Evolutionary conservation across 2,329 filamentous ascomycete species (phyloP).

Genomic region (Ascochyta fabae): DNA sequence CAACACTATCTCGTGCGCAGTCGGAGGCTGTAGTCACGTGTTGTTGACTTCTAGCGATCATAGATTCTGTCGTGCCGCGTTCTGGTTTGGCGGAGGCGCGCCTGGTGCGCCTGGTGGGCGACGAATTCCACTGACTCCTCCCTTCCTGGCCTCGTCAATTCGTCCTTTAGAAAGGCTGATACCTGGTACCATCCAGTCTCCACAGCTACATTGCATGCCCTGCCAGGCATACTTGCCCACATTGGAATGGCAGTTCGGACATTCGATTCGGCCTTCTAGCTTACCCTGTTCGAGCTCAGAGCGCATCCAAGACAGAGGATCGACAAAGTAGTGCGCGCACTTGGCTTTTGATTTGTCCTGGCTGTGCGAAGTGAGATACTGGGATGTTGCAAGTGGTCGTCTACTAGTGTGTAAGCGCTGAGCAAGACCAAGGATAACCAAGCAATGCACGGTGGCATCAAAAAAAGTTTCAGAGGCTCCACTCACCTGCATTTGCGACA

Average conservation of each 20-base stretch:
- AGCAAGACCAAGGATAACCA: conserved; percentile 16
- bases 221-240: conserved; percentile 97
- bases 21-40: not conserved
- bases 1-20: not conserved
- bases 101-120: conserved; percentile 39
- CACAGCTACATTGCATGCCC: conserved; percentile 90
- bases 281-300: conserved; percentile 80
- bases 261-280: conserved; percentile 83
- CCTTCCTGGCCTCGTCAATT: conserved; percentile 71
- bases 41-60: not conserved
- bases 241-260: conserved; percentile 83
- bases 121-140: conserved; percentile 38
- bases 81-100: conserved; percentile 1
- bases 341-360: conserved; percentile 22
- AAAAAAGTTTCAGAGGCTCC: conserved; percentile 13
- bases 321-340: conserved; percentile 89
- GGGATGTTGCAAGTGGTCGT: conserved; percentile 66
- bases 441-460: conserved; percentile 13
- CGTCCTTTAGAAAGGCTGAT: conserved; percentile 84
- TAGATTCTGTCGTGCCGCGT: conserved; percentile 7
- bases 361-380: conserved; percentile 72
- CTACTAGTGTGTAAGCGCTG: conserved; percentile 49
- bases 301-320: conserved; percentile 95
- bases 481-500: conserved; percentile 88
- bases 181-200: conserved; percentile 87